These are phyloP conservation scores for Backusella morwellensis DNA, from an alignment of 192 early-diverging fungal species.

Conservation along the genomic window DNA sequence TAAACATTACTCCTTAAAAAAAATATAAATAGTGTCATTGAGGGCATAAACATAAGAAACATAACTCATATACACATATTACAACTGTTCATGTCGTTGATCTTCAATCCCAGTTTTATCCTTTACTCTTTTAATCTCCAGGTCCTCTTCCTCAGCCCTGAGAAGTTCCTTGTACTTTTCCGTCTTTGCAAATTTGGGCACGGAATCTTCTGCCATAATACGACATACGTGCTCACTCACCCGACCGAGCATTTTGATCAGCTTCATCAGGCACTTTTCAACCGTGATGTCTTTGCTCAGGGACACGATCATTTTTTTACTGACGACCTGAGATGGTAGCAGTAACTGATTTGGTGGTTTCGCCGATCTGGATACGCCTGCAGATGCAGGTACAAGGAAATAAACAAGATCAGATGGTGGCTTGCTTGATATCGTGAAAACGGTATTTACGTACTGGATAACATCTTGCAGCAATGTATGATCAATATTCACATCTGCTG, in stretches of 20 bases:
- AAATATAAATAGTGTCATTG: not conserved
- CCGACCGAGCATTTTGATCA: constrained; percentile 25
- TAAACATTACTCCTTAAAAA: constrained; percentile 6
- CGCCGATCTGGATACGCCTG: not conserved
- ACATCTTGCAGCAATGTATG: constrained; percentile 46
- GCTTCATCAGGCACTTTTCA: constrained; percentile 8
- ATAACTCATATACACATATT: not conserved
- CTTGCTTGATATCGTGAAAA: not conserved
- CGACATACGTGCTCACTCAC: constrained; percentile 32
- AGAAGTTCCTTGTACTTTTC: constrained; percentile 18
- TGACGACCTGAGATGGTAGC: not conserved
- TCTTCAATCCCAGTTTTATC: not conserved
- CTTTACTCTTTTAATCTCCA: not conserved
- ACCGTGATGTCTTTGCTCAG: not conserved
- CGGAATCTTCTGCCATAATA: constrained; percentile 35
- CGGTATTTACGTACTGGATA: constrained; percentile 22
- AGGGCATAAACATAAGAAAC: not conserved
- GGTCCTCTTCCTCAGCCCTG: not conserved
- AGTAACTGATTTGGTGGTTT: constrained; percentile 5
- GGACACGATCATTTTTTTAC: not conserved
- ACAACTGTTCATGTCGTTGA: not conserved
- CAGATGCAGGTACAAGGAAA: not conserved
- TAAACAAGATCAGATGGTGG: not conserved
- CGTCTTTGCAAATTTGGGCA: constrained; percentile 23
- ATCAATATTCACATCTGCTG: constrained; percentile 50